Conservation (phyloP, 192 early-diverging fungal genomes). For the Haplosporangium gracile region DNA sequence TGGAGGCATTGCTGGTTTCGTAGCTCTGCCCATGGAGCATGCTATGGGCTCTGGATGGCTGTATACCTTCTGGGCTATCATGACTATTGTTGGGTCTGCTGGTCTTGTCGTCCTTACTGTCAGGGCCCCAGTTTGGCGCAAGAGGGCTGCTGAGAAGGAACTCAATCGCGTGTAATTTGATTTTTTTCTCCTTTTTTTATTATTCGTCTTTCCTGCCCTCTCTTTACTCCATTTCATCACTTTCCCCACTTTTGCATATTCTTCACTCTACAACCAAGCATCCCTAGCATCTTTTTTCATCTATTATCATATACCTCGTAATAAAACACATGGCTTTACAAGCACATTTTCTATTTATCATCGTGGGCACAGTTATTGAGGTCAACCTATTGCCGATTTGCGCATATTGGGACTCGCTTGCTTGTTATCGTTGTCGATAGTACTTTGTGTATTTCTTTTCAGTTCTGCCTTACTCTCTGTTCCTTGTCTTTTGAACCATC, state of each 20-base stretch:
- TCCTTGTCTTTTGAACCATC: too few species aligned
- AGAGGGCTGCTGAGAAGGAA: conserved; percentile 33
- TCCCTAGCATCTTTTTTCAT: background rate
- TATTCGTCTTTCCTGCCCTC: background rate
- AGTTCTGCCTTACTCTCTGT: too few species aligned
- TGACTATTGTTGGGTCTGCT: conserved; percentile 24
- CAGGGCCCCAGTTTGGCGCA: conserved; percentile 31
- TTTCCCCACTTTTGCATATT: background rate
- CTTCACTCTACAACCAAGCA: background rate
- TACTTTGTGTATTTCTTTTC: too few species aligned
- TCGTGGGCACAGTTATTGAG: too few species aligned
- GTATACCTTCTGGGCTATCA: conserved; percentile 41
- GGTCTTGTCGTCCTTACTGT: conserved; percentile 27
- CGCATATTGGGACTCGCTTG: too few species aligned
- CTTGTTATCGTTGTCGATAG: too few species aligned
- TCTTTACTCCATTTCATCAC: background rate
- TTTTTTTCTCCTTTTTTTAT: background rate
- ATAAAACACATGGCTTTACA: background rate
- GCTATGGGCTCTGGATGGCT: conserved; percentile 47
- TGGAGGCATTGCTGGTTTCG: conserved; percentile 35
- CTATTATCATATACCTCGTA: background rate
- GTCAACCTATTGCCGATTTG: too few species aligned
- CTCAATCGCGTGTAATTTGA: conserved; percentile 14
- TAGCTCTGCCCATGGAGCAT: conserved; percentile 19
- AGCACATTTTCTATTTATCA: too few species aligned